Base-by-base conservation (phyloP, 352 stramenopile species). In the Globisporangium nunn region DNA sequence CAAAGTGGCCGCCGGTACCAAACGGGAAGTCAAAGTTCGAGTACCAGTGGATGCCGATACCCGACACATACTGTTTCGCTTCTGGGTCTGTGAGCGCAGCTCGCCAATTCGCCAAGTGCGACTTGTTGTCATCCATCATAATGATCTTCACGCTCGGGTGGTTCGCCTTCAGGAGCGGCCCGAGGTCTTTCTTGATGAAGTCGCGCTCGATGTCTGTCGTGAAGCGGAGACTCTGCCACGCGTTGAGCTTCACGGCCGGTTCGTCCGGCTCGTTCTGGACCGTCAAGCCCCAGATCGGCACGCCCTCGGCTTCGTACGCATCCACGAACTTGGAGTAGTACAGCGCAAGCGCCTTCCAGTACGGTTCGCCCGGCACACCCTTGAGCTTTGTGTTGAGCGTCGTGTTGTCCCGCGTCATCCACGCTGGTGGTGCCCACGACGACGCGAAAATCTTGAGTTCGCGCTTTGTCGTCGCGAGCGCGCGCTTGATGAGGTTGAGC, bases 21-120 rank as follows among this genome's bases (percentile, higher is more conserved):
- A 80, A 61, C 18, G 61, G 68, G 48, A 87, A 83, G 59, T 87
- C 74, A 2, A 83, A 55, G 52, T 85, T 77, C 57, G 66, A 71
- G 71, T 95, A 93, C 85, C 88, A 96, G 71, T 96, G 88, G 52
- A 94, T 85, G 2, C 77, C 88, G 10, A 96, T 62, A 6, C 88
- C 88, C 11, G 79, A 74, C n/a, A 96, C 70, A 66, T 93, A 96
- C 58, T 88, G 66, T 17, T 68, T 54, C 3, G 71, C 56, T 4
- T 88, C 79, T 0, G 66, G 18, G 37, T 88, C 74, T 12, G 73
- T 54, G 28, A 86, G 68, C 15, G 68, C 65, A 4, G 71, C 66
- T 15, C 69, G 57, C 35, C 76, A 73, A 6, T 69, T 58, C 6
- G 72, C 28, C 23, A 95, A 59, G 30, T 70, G 54, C 5, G 78